These are phyloP conservation scores for Firmiana major DNA, from an alignment of 345 rosid species.

Conservation along the genomic window DNA sequence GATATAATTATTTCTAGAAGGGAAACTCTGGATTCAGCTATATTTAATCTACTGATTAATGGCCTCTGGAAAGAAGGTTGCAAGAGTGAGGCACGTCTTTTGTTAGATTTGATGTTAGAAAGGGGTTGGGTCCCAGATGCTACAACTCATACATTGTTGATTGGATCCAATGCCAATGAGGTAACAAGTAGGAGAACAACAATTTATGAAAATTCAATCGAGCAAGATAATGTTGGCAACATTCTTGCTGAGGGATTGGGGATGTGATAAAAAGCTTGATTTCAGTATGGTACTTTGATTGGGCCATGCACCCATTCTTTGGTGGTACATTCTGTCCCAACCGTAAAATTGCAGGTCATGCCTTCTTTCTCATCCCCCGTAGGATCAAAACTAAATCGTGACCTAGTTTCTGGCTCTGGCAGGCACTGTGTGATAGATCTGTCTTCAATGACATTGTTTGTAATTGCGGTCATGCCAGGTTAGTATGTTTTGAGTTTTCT, in stretches of 20 bases:
- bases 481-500: neutral
- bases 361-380: neutral
- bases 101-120: conserved; percentile 50
- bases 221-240: conserved; percentile 33
- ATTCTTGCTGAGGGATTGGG: conserved; percentile 43
- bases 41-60: conserved; percentile 32
- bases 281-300: neutral
- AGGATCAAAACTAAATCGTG: neutral
- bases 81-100: conserved; percentile 25
- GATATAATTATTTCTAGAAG: conserved; percentile 19
- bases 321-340: neutral
- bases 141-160: conserved; percentile 39
- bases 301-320: neutral
- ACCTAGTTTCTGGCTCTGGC: neutral
- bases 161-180: conserved; percentile 29
- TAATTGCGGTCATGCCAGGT: neutral
- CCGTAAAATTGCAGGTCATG: neutral
- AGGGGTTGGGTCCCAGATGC: conserved; percentile 53
- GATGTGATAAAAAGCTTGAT: neutral
- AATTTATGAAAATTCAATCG: conserved; percentile 6
- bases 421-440: neutral
- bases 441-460: conserved; percentile 2
- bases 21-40: conserved; percentile 28
- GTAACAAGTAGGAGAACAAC: conserved; percentile 15
- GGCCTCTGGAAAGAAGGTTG: conserved; percentile 49